phyloP scores from a whole-genome alignment of 306 rosid species.

The Pueraria montana region DNA sequence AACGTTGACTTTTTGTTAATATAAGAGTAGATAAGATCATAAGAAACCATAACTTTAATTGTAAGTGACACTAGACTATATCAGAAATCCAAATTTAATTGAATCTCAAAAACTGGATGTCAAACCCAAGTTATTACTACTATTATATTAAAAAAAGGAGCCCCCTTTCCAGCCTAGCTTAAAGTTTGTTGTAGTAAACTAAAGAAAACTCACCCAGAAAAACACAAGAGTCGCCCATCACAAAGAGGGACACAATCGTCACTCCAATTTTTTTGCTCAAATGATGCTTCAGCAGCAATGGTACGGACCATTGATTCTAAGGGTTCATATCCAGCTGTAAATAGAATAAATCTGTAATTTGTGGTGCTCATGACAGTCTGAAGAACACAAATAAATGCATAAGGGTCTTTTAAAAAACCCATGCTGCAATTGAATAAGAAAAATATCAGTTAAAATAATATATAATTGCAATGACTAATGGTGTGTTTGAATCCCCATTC shows the following conservation, averaged over 20 bases:
- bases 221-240: conserved; percentile 65
- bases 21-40: neutral
- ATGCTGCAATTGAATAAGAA: conserved; percentile 65
- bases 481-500: neutral
- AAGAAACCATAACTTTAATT: conserved; percentile 1
- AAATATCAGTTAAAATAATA: conserved; percentile 36
- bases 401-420: conserved; percentile 77
- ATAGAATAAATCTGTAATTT: conserved; percentile 71
- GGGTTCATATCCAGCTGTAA: conserved; percentile 78
- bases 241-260: conserved; percentile 68
- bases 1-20: neutral
- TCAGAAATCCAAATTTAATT: conserved; percentile 9
- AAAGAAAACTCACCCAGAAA: conserved; percentile 71
- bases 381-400: conserved; percentile 69
- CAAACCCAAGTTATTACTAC: conserved; percentile 9
- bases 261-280: conserved; percentile 50
- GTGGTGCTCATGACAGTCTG: conserved; percentile 64
- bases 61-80: conserved; percentile 34
- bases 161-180: neutral
- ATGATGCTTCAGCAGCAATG: conserved; percentile 57
- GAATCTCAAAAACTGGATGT: conserved; percentile 37
- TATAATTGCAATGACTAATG: conserved; percentile 4
- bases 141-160: conserved; percentile 6
- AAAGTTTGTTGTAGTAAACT: neutral
- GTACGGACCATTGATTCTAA: conserved; percentile 59